Conservation (phyloP, 352 stramenopile species). For the Pythium phragmitis region DNA sequence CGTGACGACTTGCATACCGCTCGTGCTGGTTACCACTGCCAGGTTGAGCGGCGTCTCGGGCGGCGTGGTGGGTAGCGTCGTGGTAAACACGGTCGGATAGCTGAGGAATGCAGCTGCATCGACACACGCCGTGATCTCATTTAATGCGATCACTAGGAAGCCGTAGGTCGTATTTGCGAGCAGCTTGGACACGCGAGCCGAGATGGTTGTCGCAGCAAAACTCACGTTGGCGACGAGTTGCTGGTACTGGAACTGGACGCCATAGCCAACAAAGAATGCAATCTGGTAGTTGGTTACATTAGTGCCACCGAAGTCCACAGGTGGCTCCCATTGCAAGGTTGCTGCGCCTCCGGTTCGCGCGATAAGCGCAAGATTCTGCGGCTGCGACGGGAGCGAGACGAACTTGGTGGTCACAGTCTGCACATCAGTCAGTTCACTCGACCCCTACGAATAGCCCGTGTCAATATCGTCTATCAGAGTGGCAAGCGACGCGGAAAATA, state of each 20-base stretch:
- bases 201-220: slow-evolving; percentile 23
- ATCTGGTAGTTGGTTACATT: slow-evolving; percentile 52
- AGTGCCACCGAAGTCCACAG: slow-evolving; percentile 53
- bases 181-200: slow-evolving; percentile 39
- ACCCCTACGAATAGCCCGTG: slow-evolving; percentile 28
- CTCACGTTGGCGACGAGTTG: slow-evolving; percentile 35
- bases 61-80: slow-evolving; percentile 29
- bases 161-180: slow-evolving; percentile 52
- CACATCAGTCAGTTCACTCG: slow-evolving; percentile 47
- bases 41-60: slow-evolving; percentile 41
- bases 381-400: slow-evolving; percentile 44
- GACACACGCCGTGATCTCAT: slow-evolving; percentile 50
- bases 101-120: slow-evolving; percentile 28
- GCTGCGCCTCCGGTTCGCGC: slow-evolving; percentile 38
- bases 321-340: slow-evolving; percentile 42
- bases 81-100: slow-evolving; percentile 37
- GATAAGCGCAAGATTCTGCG: slow-evolving; percentile 28
- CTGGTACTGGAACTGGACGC: slow-evolving; percentile 31
- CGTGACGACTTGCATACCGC: slow-evolving; percentile 43
- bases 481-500: not conserved
- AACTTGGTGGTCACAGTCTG: slow-evolving; percentile 35
- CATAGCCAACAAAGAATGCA: slow-evolving; percentile 39
- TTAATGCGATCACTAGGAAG: slow-evolving; percentile 49
- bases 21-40: slow-evolving; percentile 30
- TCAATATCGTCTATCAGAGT: not conserved